Base-by-base conservation (phyloP, 768 basidiomycete species). In the Phaeotremella fagi region DNA sequence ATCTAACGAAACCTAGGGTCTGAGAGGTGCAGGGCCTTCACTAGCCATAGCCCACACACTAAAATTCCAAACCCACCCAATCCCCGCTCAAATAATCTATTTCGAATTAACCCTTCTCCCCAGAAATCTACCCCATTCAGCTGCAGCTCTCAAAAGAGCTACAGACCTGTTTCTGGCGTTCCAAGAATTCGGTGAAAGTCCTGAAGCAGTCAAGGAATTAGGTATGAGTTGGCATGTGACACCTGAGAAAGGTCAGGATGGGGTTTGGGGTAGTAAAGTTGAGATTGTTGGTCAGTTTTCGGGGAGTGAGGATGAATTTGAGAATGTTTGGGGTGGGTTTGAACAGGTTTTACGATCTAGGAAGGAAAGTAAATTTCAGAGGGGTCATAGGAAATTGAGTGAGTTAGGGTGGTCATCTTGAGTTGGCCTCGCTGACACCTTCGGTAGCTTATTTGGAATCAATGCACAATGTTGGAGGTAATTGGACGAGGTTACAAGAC, bases 261-360 rank as follows among this genome's bases (percentile, higher is more conserved):
- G 37, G 9, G 42, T 14, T 9, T 47, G 28, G 45, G 55, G 55
- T 3, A 57, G 44, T 33, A 57, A 57, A 45, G 45, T 52, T 3
- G 55, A 57, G 38, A 33, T 57, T 12, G n/a, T 57, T 14, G 55
- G 55, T 7, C 50, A 52, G 41, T 57, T 20, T 23, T 53, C 45
- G 20, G 55, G 51, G 5, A 23, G 29, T 27, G 38, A 42, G 24
- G 43, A 43, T 9, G 43, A 55, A 24, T 55, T 43, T 28, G 31
- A 50, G 4, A 28, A 24, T n/a, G 54, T 27, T 16, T 18, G 24
- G 48, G 28, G 33, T 11, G 36, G 22, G 6, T 49, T 54, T 25
- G 41, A 50, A 16, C 20, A 43, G 18, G 9, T 50, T 20, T 5
- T 50, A 4, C 14, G 28, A 37, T 7, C 5, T 6, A 38, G 24